phyloP scores from a whole-genome alignment of 805 yeast genomes.

The Kodamaea leandrae region DNA sequence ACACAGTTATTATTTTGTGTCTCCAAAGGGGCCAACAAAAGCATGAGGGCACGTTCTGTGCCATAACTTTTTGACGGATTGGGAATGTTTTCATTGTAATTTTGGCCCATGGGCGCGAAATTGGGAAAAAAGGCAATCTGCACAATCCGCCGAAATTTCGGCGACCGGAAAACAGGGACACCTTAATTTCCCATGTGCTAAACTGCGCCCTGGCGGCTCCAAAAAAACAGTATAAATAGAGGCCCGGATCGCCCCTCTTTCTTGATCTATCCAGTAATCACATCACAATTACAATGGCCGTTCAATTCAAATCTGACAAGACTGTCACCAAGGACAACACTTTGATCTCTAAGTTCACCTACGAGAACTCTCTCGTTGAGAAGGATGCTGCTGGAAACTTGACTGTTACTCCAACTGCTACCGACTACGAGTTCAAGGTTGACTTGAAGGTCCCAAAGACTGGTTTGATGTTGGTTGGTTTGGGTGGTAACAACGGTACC shows the following conservation, averaged over 20 bases:
- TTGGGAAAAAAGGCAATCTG: background rate
- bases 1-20: background rate
- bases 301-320: conserved; percentile 56
- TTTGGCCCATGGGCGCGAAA: background rate
- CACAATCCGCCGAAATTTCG: conserved; percentile 4
- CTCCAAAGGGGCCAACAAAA: background rate
- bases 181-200: background rate
- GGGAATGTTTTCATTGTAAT: background rate
- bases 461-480: conserved; percentile 87
- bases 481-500: conserved; percentile 96
- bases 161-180: background rate
- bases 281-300: conserved; percentile 22
- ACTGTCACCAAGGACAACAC: conserved; percentile 49
- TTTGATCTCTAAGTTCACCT: conserved; percentile 60
- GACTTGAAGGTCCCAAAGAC: conserved; percentile 79
- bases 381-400: conserved; percentile 52
- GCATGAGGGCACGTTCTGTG: background rate
- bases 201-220: background rate
- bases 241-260: conserved; percentile 6
- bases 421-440: conserved; percentile 81
- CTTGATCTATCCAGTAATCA: background rate
- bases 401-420: conserved; percentile 65
- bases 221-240: conserved; percentile 15
- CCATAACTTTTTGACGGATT: background rate
- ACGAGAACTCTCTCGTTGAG: conserved; percentile 74